Percentiles rank a stretch among this genome's conserved stretches.
phyloP scores from a whole-genome alignment of 1,139 yeast genomes.

The Kodamaea alishanica region DNA sequence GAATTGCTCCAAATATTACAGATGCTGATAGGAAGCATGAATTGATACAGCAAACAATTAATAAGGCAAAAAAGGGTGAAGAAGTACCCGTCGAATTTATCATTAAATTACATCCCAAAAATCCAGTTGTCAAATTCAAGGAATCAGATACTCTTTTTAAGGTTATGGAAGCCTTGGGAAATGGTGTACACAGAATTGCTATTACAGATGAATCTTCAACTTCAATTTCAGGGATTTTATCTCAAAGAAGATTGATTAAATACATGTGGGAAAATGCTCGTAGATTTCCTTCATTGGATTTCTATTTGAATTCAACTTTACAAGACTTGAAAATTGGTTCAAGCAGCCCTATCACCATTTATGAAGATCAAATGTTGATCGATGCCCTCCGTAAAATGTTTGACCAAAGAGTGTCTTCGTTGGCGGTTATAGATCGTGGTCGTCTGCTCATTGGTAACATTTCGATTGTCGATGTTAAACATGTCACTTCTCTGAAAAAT shows the following conservation, averaged over 20 bases:
- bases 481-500: constrained; percentile 80
- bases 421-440: constrained; percentile 88
- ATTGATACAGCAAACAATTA: constrained; percentile 28
- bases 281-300: constrained; percentile 75
- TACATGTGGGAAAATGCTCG: constrained; percentile 92
- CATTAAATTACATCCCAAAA: constrained; percentile 75
- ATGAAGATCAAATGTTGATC: constrained; percentile 80
- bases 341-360: constrained; percentile 66
- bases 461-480: constrained; percentile 87
- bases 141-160: constrained; percentile 64
- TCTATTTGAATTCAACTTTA: constrained; percentile 61
- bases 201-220: constrained; percentile 52
- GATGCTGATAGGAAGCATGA: constrained; percentile 24
- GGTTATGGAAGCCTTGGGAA: constrained; percentile 81
- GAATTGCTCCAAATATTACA: constrained; percentile 16
- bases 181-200: constrained; percentile 91
- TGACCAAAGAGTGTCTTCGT: constrained; percentile 75
- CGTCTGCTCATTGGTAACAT: constrained; percentile 82
- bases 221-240: constrained; percentile 68
- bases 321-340: constrained; percentile 70
- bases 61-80: constrained; percentile 58
- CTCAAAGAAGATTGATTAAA: constrained; percentile 80
- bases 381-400: constrained; percentile 88
- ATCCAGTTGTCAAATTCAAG: constrained; percentile 74
- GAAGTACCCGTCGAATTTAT: constrained; percentile 81